phyloP scores from a whole-genome alignment of 495 filamentous ascomycete species.

The Neurospora sp. region DNA sequence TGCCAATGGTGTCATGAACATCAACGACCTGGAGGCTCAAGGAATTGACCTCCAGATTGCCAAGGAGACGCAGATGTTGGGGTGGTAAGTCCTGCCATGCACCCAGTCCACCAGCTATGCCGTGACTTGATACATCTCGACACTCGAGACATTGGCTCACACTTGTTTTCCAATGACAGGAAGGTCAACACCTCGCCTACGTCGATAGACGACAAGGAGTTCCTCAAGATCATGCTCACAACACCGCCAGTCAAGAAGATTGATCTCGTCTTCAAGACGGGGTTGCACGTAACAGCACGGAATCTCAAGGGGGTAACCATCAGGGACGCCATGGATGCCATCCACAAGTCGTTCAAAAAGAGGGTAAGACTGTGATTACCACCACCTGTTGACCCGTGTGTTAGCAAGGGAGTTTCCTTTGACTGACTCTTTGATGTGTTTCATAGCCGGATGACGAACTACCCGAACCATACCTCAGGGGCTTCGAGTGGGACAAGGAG shows the following conservation, averaged over 20 bases:
- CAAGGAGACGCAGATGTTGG: constrained; percentile 78
- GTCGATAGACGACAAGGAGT: constrained; percentile 65
- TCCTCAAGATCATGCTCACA: constrained; percentile 68
- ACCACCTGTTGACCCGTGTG: not conserved
- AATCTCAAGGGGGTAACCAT: constrained; percentile 90
- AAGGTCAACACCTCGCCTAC: constrained; percentile 79
- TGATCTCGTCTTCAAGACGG: constrained; percentile 78
- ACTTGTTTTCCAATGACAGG: constrained; percentile 39
- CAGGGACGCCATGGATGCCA: constrained; percentile 88
- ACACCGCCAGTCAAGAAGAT: constrained; percentile 83
- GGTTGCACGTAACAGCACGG: constrained; percentile 77
- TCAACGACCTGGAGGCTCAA: constrained; percentile 72
- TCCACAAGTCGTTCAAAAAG: constrained; percentile 92
- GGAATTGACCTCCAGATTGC: constrained; percentile 66
- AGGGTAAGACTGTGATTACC: constrained; percentile 44
- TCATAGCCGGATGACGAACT: constrained; percentile 79
- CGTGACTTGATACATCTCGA: not conserved
- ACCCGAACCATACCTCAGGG: constrained; percentile 68
- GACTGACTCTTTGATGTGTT: not conserved
- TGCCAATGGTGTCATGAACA: constrained; percentile 59
- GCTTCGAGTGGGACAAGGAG: constrained; percentile 92
- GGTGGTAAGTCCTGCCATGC: constrained; percentile 55
- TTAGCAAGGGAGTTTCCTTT: not conserved
- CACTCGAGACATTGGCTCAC: constrained; percentile 1
- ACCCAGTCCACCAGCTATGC: not conserved